A percentile compares a stretch with the other conserved stretches of the same genome.
These are phyloP conservation scores for Lasiosphaeria ovina DNA, from an alignment of 495 filamentous ascomycete species.

Conservation along the genomic window DNA sequence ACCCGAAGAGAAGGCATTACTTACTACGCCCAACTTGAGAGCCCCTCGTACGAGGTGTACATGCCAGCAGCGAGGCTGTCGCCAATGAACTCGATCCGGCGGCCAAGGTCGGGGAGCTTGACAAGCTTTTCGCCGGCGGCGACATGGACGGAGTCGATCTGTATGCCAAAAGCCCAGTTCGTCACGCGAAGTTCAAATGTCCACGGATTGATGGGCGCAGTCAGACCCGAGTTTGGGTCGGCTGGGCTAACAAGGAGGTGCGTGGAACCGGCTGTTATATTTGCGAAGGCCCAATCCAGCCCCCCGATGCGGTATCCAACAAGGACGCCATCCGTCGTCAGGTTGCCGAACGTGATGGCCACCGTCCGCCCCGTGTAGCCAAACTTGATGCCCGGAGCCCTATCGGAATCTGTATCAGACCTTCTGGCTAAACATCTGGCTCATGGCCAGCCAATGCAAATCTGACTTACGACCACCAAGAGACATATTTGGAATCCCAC, in stretches of 20 bases:
- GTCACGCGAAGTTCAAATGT: slow-evolving; percentile 59
- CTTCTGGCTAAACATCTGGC: background rate
- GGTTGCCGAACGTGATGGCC: slow-evolving; percentile 60
- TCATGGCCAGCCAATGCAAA: background rate
- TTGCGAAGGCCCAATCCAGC: slow-evolving; percentile 66
- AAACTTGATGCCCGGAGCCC: slow-evolving; percentile 61
- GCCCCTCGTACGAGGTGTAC: slow-evolving; percentile 63
- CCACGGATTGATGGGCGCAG: slow-evolving; percentile 39
- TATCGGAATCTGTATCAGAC: slow-evolving; percentile 14
- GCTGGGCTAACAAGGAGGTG: slow-evolving; percentile 56
- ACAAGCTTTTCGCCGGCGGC: slow-evolving; percentile 46
- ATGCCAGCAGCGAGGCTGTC: slow-evolving; percentile 57
- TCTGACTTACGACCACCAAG: slow-evolving; percentile 59
- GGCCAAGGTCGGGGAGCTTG: slow-evolving; percentile 49
- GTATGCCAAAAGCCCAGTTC: slow-evolving; percentile 66
- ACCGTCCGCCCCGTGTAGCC: slow-evolving; percentile 63
- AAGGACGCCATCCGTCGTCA: slow-evolving; percentile 55
- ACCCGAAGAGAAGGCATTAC: slow-evolving; percentile 2
- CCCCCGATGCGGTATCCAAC: slow-evolving; percentile 62
- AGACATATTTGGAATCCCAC: slow-evolving; percentile 65
- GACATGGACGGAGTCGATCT: slow-evolving; percentile 57
- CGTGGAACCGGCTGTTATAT: slow-evolving; percentile 59
- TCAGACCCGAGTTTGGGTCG: slow-evolving; percentile 42
- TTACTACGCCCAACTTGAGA: slow-evolving; percentile 59
- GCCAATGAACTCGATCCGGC: slow-evolving; percentile 65